phyloP scores from a whole-genome alignment of 768 basidiomycete genomes.

The Boletus insuetus region DNA sequence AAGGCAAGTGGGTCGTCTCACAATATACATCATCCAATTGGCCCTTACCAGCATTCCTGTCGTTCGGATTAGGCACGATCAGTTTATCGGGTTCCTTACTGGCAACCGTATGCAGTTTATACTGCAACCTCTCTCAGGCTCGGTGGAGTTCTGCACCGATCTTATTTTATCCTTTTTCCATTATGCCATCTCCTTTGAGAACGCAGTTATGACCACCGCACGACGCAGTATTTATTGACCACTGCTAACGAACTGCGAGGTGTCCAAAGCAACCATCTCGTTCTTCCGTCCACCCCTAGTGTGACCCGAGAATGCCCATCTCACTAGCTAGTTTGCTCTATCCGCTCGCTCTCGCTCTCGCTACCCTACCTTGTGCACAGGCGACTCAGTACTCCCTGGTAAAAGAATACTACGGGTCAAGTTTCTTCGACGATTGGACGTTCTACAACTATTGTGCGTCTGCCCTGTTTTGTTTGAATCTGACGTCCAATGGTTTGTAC shows the following conservation, averaged over 20 bases:
- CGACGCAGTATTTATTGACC: constrained; percentile 10
- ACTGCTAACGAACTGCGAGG: neutral
- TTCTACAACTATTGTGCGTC: constrained; percentile 57
- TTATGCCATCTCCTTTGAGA: neutral
- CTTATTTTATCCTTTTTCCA: neutral
- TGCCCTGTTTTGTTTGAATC: neutral
- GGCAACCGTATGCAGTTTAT: neutral
- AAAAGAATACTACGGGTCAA: constrained; percentile 55
- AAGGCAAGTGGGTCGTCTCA: too few relatives aligned
- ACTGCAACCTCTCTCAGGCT: too few relatives aligned
- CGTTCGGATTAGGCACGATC: too few relatives aligned
- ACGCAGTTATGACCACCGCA: neutral
- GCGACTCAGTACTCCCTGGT: constrained; percentile 49
- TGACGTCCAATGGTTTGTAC: neutral
- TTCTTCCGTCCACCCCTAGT: neutral
- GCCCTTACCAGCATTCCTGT: too few relatives aligned
- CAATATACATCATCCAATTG: too few relatives aligned
- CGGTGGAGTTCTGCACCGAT: neutral
- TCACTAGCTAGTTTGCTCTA: constrained; percentile 1
- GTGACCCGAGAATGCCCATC: constrained; percentile 6
- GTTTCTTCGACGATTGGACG: constrained; percentile 67
- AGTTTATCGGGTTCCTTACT: neutral
- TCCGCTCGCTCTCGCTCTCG: constrained; percentile 7
- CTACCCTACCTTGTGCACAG: constrained; percentile 8
- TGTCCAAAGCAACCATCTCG: neutral